Evolutionary conservation across 225 moss, liverwort and hornwort species (phyloP), one percentile per base, ranked within the genome.

Genomic region (Neckera pumila): DNA sequence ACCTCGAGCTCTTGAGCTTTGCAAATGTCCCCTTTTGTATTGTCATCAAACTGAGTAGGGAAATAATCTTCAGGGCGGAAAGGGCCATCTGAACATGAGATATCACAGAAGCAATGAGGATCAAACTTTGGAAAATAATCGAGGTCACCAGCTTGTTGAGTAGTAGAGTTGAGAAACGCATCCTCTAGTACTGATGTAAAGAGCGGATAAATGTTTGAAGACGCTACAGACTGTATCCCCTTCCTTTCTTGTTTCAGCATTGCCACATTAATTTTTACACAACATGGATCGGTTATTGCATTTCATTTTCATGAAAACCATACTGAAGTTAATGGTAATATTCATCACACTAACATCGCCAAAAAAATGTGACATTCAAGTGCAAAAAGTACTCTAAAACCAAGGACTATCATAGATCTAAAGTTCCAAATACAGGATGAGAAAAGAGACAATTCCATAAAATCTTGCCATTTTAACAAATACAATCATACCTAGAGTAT

Each of bases 51-150:
- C 1, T 14, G 2, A 7, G 28, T 0, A 14, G 1, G 14, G 3
- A 26, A 28, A 61, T 28, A 0, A 13, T 3, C n/a, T n/a, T n/a
- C n/a, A n/a, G n/a, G n/a, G n/a, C n/a, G n/a, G n/a, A n/a, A n/a
- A n/a, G n/a, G 1, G 7, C 26, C 60, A 59, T 0, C 12, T 51
- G 2, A 26, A 14, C 2, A 1, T 71, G 16, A 72, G 16, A 27
- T 16, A 27, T 5, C 17, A 17, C 10, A 10, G 0, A 72, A 5
- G 43, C 9, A 12, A 3, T 0, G 16, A 8, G 10, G 9, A 6
- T 27, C 28, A 10, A 17, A 17, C 3, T 6, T 18, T 45, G 28
- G 28, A 45, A 73, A 6, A n/a, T n/a, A n/a, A n/a, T n/a, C n/a
- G n/a, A n/a, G n/a, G n/a, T n/a, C n/a, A n/a, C n/a, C n/a, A n/a